Conservation (phyloP, 345 rosid species). For the Nasturtium officinale region DNA sequence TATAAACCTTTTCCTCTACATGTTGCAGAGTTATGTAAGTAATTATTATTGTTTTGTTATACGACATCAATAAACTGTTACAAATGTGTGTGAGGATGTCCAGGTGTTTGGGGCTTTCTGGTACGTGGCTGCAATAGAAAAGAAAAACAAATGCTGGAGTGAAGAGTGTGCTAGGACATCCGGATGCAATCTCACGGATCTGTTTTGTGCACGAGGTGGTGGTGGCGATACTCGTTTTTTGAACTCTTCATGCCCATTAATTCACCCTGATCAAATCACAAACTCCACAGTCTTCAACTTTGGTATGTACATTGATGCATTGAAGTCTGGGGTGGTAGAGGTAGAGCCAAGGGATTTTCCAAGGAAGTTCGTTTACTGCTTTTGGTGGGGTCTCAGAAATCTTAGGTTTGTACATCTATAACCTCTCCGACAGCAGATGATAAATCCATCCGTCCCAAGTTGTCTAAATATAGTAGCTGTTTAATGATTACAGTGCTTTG, state of each 20-base stretch:
- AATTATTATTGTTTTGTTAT: too few relatives aligned
- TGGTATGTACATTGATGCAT: constrained; percentile 36
- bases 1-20: constrained; percentile 33
- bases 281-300: constrained; percentile 30
- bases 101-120: constrained; percentile 43
- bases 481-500: constrained; percentile 42
- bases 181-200: neutral
- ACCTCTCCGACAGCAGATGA: too few relatives aligned
- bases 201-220: neutral
- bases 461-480: too few relatives aligned
- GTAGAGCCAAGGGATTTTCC: constrained; percentile 24
- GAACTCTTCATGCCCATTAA: constrained; percentile 29
- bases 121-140: constrained; percentile 35
- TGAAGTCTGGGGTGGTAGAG: constrained; percentile 27
- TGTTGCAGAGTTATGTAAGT: constrained; percentile 22
- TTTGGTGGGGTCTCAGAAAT: constrained; percentile 40
- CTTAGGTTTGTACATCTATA: constrained; percentile 28
- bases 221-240: neutral
- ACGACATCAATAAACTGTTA: neutral
- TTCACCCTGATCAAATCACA: constrained; percentile 22
- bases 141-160: constrained; percentile 30
- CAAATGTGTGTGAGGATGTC: neutral
- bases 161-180: constrained; percentile 10
- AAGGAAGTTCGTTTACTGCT: constrained; percentile 31
- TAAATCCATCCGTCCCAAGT: too few relatives aligned